Conservation (phyloP, 139 green algal genomes). For the Pseudopediastrum boryanum region DNA sequence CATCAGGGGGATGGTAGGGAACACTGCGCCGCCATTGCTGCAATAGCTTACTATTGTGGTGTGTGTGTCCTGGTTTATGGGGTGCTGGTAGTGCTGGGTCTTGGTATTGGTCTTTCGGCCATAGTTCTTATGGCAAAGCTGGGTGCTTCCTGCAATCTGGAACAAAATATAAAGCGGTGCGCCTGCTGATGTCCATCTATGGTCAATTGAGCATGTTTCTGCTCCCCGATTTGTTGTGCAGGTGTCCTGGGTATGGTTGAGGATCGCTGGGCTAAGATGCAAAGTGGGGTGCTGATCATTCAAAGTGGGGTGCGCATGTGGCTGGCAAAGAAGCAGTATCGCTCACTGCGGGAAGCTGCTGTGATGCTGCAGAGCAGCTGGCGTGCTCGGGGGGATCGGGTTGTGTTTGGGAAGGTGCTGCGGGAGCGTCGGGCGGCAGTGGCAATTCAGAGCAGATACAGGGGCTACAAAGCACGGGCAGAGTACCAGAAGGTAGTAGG, state of each 20-base stretch:
- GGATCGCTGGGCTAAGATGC: constrained; percentile 58
- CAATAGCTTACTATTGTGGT: too few species aligned
- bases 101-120: too few species aligned
- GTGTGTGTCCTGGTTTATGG: too few species aligned
- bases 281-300: constrained; percentile 32
- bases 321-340: constrained; percentile 20
- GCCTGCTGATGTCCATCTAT: too few species aligned
- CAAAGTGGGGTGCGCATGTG: constrained; percentile 46
- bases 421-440: constrained; percentile 37
- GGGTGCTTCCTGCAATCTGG: too few species aligned
- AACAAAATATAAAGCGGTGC: too few species aligned
- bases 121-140: too few species aligned
- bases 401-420: constrained; percentile 27
- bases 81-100: too few species aligned
- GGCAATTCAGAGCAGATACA: constrained; percentile 45
- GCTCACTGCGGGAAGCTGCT: constrained; percentile 6
- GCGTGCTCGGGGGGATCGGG: constrained; percentile 32
- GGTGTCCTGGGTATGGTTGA: constrained; percentile 80
- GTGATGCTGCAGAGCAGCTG: constrained; percentile 52
- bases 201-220: too few species aligned
- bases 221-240: constrained; percentile 4
- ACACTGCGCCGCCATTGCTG: too few species aligned
- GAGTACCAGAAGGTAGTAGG: constrained; percentile 33
- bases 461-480: constrained; percentile 3
- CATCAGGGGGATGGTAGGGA: too few species aligned